Evolutionary conservation across 1,284 basidiomycete species (phyloP), one percentile per base, ranked within the genome.

Genomic region (Apiotrichum siamense): DNA sequence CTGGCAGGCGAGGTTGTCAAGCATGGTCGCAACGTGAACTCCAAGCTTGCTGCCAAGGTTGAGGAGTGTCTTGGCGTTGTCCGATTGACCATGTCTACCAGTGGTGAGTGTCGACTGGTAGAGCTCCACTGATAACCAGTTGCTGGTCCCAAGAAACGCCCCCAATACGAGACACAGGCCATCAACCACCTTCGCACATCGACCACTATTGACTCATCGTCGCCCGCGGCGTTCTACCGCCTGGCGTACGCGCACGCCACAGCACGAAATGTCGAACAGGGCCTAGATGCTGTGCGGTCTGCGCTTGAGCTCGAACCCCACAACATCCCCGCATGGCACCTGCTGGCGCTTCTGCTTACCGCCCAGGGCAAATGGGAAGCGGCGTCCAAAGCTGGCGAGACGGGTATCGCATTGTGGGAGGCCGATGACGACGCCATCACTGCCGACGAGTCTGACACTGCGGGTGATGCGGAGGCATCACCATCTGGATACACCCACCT

Each of bases 271-370:
- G 75, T 93, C 20, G 77, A 81, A 26, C 75, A 79, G 5, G 91
- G 91, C 0, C 78, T 87, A 2, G 73, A 80, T 9, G 77, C 83
- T 37, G 87, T 88, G 0, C 83, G 87, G 12, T 72, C 77, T 12
- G 87, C 89, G 0, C 81, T 94, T 11, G 88, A 93, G 70, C 78
- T 80, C 4, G 84, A 87, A 48, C 78, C 86, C 0, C 76, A 75
- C 23, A 85, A 88, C 60, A 78, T 88, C 24, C 80, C 88, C 36
- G 83, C 87, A 50, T 97, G 93, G 94, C 94, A 97, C 72, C 79
- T 97, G 17, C 79, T 97, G 0, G 88, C 87, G 0, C 76, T 98
- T 6, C 72, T 97, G 15, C 77, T 93, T 11, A 84, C 85, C 0
- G 85, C 87, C 6, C 77, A 79, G 29, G 88, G 87, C 54, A 85